These are phyloP conservation scores for Talaromyces sp. DNA, from an alignment of 2,329 filamentous ascomycete species.

Conservation along the genomic window DNA sequence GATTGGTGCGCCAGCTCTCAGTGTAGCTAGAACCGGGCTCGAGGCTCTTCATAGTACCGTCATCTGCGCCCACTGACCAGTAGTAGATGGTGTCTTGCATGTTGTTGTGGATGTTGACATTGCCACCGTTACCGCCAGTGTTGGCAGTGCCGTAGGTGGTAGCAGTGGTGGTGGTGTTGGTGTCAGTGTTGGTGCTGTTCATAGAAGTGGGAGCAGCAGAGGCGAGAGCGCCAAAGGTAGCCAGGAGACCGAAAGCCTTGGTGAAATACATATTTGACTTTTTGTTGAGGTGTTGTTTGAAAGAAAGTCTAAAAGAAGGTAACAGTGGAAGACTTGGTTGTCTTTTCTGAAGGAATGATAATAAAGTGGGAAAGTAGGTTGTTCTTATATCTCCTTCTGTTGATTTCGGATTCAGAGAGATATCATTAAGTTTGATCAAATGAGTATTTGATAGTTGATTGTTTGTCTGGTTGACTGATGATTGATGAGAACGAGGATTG, in stretches of 20 bases:
- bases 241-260: slow-evolving; percentile 10
- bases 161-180: slow-evolving; percentile 3
- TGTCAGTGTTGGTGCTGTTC: slow-evolving; percentile 20
- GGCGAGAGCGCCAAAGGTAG: slow-evolving; percentile 14
- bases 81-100: slow-evolving; percentile 36
- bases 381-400: background rate
- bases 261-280: slow-evolving; percentile 16
- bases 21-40: slow-evolving; percentile 34
- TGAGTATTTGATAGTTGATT: slow-evolving; percentile 10
- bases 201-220: slow-evolving; percentile 16
- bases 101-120: slow-evolving; percentile 40
- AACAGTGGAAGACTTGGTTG: background rate
- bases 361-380: background rate
- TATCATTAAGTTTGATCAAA: slow-evolving; percentile 1
- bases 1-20: slow-evolving; percentile 34
- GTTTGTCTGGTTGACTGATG: background rate
- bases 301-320: slow-evolving; percentile 5
- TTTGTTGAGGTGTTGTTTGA: background rate
- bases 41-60: slow-evolving; percentile 35
- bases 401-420: background rate
- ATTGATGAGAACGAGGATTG: slow-evolving; percentile 13
- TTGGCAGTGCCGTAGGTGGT: slow-evolving; percentile 25
- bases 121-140: slow-evolving; percentile 22
- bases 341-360: background rate
- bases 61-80: slow-evolving; percentile 38